Conservation (phyloP, 2,329 filamentous ascomycete species). For the Colletotrichum scovillei region DNA sequence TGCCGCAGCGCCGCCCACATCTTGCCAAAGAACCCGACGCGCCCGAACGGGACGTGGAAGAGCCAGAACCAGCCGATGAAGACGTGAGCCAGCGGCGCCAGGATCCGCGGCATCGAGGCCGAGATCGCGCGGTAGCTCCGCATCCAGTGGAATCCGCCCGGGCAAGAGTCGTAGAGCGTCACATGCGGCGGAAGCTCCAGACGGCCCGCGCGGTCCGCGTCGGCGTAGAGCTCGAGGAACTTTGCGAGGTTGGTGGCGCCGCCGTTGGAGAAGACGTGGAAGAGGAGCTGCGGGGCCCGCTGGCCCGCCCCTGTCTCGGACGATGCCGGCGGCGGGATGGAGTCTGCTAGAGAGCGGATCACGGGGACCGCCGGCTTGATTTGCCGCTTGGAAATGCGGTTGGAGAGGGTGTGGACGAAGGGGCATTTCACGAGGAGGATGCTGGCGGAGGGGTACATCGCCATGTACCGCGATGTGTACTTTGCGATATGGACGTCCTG, state of each 20-base stretch:
- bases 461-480: slow-evolving; percentile 59
- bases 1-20: slow-evolving; percentile 53
- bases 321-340: slow-evolving; percentile 10
- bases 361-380: slow-evolving; percentile 54
- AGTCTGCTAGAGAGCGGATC: slow-evolving; percentile 46
- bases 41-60: slow-evolving; percentile 43
- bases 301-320: slow-evolving; percentile 6
- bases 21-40: slow-evolving; percentile 44
- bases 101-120: slow-evolving; percentile 46
- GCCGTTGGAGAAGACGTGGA: slow-evolving; percentile 66
- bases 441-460: slow-evolving; percentile 54
- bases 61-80: slow-evolving; percentile 47
- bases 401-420: slow-evolving; percentile 49
- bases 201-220: slow-evolving; percentile 36
- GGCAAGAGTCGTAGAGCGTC: slow-evolving; percentile 60
- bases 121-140: slow-evolving; percentile 53
- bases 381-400: slow-evolving; percentile 44
- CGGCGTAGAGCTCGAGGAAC: slow-evolving; percentile 49
- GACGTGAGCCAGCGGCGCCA: slow-evolving; percentile 48
- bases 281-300: slow-evolving; percentile 47
- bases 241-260: slow-evolving; percentile 55
- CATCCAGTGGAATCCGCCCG: slow-evolving; percentile 55
- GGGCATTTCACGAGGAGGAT: slow-evolving; percentile 60
- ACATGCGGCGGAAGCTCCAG: slow-evolving; percentile 53
- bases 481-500: slow-evolving; percentile 62